Percentiles rank a stretch among this genome's conserved stretches.
Conservation (phyloP, 129 eudicot species). For the Artemisia annua region DNA sequence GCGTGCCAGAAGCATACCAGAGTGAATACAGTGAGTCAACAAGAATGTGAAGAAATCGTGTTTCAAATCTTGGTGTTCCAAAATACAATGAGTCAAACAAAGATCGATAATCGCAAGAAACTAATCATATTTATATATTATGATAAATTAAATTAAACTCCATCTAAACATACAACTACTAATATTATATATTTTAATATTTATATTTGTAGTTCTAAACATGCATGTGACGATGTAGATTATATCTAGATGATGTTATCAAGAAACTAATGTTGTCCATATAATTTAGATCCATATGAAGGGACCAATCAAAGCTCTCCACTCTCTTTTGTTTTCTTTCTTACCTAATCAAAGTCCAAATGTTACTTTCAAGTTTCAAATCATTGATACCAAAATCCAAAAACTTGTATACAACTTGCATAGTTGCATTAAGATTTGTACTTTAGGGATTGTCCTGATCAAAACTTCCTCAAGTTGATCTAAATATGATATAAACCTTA, state of each 20-base stretch:
- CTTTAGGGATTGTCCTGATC: constrained; percentile 22
- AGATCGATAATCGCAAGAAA: background rate
- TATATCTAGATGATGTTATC: constrained; percentile 4
- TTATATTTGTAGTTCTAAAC: background rate
- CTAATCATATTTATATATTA: background rate
- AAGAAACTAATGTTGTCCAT: constrained; percentile 31
- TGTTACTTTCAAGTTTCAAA: constrained; percentile 4
- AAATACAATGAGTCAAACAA: background rate
- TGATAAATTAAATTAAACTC: background rate
- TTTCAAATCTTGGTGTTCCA: background rate
- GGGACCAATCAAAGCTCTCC: constrained; percentile 24
- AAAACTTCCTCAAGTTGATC: constrained; percentile 9
- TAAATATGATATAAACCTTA: constrained; percentile 20
- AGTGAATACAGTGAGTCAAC: background rate
- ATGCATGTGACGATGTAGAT: background rate
- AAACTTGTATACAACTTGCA: constrained; percentile 21
- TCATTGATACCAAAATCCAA: constrained; percentile 20
- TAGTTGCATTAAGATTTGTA: constrained; percentile 28
- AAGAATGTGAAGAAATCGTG: background rate
- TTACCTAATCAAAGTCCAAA: constrained; percentile 5
- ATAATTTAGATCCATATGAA: constrained; percentile 12
- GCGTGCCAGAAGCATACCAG: no score
- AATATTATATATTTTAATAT: background rate
- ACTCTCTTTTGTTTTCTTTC: constrained; percentile 28
- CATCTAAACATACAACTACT: background rate